Evolutionary conservation across 129 eudicot genomes (phyloP), one percentile per base, ranked within the genome.

Genomic region (Calendula officinalis): DNA sequence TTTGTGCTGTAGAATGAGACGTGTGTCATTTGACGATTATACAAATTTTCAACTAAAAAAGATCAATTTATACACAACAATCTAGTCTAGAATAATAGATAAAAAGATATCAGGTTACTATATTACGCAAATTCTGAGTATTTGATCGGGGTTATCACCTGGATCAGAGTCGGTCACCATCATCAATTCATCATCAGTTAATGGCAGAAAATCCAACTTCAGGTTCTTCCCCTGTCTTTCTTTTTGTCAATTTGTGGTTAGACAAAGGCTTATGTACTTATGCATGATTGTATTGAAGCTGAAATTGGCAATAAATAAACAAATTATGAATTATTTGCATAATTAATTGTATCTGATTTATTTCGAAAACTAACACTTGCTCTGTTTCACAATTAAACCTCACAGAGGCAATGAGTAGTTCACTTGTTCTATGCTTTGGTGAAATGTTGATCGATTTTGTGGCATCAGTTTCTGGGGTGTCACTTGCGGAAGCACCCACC

Each of bases 361-460:
- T 11, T 53, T 53, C 33, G 13, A 12, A 51, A 66, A 37, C 27
- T 13, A 22, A 36, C 36, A 46, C 69, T 14, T 58, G 12, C 46
- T 8, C 32, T 36, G 42, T 44, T 14, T 22, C 67, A 35, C 38
- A 15, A 51, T 44, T 9, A 22, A 16, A 54, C 42, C 63, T 41
- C 16, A 10, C 42, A 56, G 76, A 49, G 70, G 43, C 47, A 46
- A 73, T 41, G 43, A 48, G 6, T 38, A 7, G 44, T 34, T 69
- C 81, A 49, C 78, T 82, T 30, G 90, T 80, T 4, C 83, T 88
- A 55, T 88, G 96, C 47, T 88, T 88, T 55, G 96, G 94, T 1
- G 94, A 88, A 66, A 77, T 88, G 87, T 62, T 88, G 75, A 84
- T 88, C 40, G 96, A 88, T 76, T 85, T 85, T 68, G 94, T 88